phyloP scores from a whole-genome alignment of 192 early-diverging fungal genomes.

The Coemansia sp. region DNA sequence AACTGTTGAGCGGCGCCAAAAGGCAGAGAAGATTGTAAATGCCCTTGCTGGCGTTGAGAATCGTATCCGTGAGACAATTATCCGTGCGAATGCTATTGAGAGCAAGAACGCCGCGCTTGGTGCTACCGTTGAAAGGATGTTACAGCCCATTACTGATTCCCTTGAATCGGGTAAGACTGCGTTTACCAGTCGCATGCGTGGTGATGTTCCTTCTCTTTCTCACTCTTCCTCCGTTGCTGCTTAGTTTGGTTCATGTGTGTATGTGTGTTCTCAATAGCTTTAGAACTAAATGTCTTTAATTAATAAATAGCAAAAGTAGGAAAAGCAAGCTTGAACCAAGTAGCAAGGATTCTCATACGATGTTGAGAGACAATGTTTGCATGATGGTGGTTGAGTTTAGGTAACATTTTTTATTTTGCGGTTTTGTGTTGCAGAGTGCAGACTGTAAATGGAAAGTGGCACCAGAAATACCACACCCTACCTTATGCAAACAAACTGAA shows the following conservation, averaged over 20 bases:
- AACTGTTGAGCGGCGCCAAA: slow-evolving; percentile 32
- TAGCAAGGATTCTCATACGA: too few relatives aligned
- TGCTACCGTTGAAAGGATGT: slow-evolving; percentile 40
- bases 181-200: slow-evolving; percentile 11
- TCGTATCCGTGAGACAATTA: slow-evolving; percentile 39
- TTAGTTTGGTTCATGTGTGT: not conserved
- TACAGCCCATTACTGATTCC: slow-evolving; percentile 46
- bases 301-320: too few relatives aligned
- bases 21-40: slow-evolving; percentile 42
- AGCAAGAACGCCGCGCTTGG: slow-evolving; percentile 37
- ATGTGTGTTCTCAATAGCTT: not conserved
- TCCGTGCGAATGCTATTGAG: slow-evolving; percentile 26
- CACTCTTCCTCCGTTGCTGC: not conserved
- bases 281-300: not conserved
- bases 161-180: slow-evolving; percentile 27
- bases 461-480: too few relatives aligned
- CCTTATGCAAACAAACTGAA: too few relatives aligned
- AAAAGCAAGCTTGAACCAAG: too few relatives aligned
- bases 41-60: slow-evolving; percentile 33
- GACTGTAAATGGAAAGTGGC: too few relatives aligned
- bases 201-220: not conserved
- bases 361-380: too few relatives aligned
- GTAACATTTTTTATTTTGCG: too few relatives aligned
- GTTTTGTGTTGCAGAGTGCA: too few relatives aligned
- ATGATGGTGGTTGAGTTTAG: too few relatives aligned